These are phyloP conservation scores for Coemansia sp. DNA, from an alignment of 192 early-diverging fungal genomes.

Conservation along the genomic window DNA sequence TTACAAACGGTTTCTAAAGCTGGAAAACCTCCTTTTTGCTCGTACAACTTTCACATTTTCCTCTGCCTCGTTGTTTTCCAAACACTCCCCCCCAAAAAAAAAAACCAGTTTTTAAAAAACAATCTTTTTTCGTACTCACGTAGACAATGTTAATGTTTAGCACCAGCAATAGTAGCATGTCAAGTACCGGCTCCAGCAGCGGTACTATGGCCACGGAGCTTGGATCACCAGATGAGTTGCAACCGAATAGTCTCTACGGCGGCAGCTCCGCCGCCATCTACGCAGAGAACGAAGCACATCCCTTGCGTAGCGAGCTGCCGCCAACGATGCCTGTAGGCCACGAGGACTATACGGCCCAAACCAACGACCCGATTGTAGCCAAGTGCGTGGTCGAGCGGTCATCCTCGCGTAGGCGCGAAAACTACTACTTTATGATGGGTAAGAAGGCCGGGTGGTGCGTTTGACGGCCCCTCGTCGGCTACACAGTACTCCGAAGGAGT, in stretches of 20 bases:
- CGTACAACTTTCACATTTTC: too few relatives aligned
- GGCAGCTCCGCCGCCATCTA: slow-evolving; percentile 18
- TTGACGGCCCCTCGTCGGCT: slow-evolving; percentile 42
- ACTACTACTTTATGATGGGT: slow-evolving; percentile 54
- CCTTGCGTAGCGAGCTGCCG: slow-evolving; percentile 18
- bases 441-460: slow-evolving; percentile 58
- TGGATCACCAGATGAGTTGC: slow-evolving; percentile 29
- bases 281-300: neutral
- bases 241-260: slow-evolving; percentile 53
- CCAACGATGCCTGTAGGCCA: neutral
- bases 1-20: too few relatives aligned
- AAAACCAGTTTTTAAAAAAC: too few relatives aligned
- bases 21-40: too few relatives aligned
- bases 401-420: slow-evolving; percentile 38
- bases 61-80: neutral
- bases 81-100: neutral
- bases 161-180: slow-evolving; percentile 8
- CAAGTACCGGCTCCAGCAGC: neutral
- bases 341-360: too few relatives aligned
- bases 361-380: slow-evolving; percentile 20
- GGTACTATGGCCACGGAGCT: slow-evolving; percentile 7
- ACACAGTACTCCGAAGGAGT: slow-evolving; percentile 12
- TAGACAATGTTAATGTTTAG: slow-evolving; percentile 18
- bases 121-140: neutral
- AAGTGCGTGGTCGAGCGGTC: slow-evolving; percentile 53